A percentile compares a stretch with the other conserved stretches of the same genome.
These are phyloP conservation scores for Lupinus albus DNA, from an alignment of 306 rosid genomes.

Conservation along the genomic window DNA sequence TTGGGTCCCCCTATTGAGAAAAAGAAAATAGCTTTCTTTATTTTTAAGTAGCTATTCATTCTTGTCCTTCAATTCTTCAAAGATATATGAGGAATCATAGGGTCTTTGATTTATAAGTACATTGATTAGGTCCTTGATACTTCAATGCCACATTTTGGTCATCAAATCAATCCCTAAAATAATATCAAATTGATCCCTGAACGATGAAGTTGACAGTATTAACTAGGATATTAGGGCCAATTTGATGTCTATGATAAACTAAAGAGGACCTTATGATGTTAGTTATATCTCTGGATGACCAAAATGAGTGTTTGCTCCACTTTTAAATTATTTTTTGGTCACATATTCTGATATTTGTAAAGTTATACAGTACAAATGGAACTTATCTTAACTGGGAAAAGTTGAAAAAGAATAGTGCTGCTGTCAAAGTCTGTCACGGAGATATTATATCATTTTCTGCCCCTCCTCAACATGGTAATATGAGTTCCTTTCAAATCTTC, in stretches of 20 bases:
- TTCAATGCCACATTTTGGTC: neutral
- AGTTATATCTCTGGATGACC: neutral
- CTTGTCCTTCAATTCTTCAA: neutral
- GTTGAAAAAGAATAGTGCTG: conserved; percentile 59
- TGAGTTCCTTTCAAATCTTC: conserved; percentile 7
- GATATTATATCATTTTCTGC: conserved; percentile 89
- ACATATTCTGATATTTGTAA: conserved; percentile 39
- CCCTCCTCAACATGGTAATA: conserved; percentile 81
- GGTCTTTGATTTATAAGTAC: neutral
- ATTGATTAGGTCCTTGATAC: neutral
- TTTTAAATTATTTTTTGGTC: neutral
- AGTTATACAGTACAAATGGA: conserved; percentile 78
- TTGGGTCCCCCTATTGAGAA: conserved; percentile 1
- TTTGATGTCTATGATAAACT: neutral
- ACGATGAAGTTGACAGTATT: neutral
- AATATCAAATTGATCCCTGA: neutral
- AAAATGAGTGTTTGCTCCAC: neutral
- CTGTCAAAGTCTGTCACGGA: conserved; percentile 74
- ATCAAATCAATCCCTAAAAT: neutral
- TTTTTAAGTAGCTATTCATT: neutral
- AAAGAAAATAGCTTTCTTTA: neutral
- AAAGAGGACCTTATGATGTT: neutral
- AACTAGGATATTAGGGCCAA: neutral
- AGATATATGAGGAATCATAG: neutral
- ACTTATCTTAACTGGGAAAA: conserved; percentile 87